These are phyloP conservation scores for Hibiscus mutabilis DNA, from an alignment of 345 rosid species.

Conservation along the genomic window DNA sequence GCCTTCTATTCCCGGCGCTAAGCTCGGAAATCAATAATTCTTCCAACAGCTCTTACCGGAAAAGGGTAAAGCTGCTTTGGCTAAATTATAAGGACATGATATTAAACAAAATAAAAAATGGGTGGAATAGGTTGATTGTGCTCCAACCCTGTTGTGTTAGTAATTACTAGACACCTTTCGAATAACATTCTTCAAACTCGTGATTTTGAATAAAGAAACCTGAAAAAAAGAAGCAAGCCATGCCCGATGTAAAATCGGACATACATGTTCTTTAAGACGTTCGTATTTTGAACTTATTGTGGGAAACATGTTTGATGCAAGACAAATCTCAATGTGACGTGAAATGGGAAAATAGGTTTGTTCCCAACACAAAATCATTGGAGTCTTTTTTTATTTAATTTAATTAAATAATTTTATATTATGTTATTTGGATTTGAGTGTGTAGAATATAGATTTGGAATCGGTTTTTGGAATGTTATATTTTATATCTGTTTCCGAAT, in stretches of 20 bases:
- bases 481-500: too few relatives aligned
- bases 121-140: constrained; percentile 22
- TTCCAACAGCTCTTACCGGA: constrained; percentile 21
- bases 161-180: constrained; percentile 19
- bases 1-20: constrained; percentile 54
- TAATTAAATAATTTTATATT: too few relatives aligned
- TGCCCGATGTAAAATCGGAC: constrained; percentile 4
- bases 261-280: neutral
- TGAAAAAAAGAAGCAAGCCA: neutral
- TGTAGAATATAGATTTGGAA: too few relatives aligned
- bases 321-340: neutral
- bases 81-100: neutral
- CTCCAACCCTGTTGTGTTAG: constrained; percentile 21
- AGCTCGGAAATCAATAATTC: constrained; percentile 29
- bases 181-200: constrained; percentile 41
- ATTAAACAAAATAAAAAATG: constrained; percentile 12
- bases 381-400: too few relatives aligned
- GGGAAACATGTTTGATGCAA: neutral
- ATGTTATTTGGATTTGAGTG: too few relatives aligned
- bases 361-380: neutral
- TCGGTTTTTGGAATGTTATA: too few relatives aligned
- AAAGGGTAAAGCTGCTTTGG: constrained; percentile 24
- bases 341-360: neutral
- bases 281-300: neutral
- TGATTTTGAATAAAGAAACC: constrained; percentile 35